phyloP scores from a whole-genome alignment of 371 early-diverging fungal species.

The Rhizopus microsporus region DNA sequence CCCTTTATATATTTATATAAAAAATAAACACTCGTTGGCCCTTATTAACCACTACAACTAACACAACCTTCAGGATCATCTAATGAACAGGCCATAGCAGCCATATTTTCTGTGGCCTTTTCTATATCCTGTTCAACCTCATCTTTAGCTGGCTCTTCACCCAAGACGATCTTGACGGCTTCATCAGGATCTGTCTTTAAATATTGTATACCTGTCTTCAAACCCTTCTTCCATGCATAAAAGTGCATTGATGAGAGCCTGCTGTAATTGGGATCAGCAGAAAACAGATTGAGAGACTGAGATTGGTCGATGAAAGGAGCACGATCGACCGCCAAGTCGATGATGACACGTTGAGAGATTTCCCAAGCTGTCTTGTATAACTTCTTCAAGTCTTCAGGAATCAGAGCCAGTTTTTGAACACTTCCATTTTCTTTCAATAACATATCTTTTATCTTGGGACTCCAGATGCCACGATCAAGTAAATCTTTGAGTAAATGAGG shows the following conservation, averaged over 20 bases:
- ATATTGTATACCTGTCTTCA: slow-evolving; percentile 99
- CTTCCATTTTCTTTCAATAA: slow-evolving; percentile 96
- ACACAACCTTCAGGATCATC: slow-evolving; percentile 92
- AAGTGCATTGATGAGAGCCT: slow-evolving; percentile 99
- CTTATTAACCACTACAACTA: slow-evolving; percentile 91
- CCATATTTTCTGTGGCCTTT: slow-evolving; percentile 20
- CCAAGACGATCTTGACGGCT: slow-evolving; percentile 99
- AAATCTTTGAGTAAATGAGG: slow-evolving; percentile 94
- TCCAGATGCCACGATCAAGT: slow-evolving; percentile 92
- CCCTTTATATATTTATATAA: slow-evolving; percentile 55
- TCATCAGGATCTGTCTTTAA: slow-evolving; percentile 96
- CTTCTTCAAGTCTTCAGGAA: slow-evolving; percentile 87
- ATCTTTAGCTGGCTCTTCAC: slow-evolving; percentile 7
- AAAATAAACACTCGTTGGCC: slow-evolving; percentile 92
- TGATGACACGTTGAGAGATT: slow-evolving; percentile 81
- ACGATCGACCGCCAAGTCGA: slow-evolving; percentile 90
- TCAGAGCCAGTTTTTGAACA: slow-evolving; percentile 77
- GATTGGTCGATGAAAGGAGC: slow-evolving; percentile 99
- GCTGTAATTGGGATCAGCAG: slow-evolving; percentile 90
- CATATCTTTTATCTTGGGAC: slow-evolving; percentile 93
- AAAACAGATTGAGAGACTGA: slow-evolving; percentile 97
- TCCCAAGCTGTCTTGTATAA: slow-evolving; percentile 99
- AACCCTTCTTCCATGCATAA: slow-evolving; percentile 98
- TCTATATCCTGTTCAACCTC: neutral
- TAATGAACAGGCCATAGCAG: slow-evolving; percentile 75